phyloP scores from a whole-genome alignment of 352 stramenopile genomes.

The Pythium periplocum region DNA sequence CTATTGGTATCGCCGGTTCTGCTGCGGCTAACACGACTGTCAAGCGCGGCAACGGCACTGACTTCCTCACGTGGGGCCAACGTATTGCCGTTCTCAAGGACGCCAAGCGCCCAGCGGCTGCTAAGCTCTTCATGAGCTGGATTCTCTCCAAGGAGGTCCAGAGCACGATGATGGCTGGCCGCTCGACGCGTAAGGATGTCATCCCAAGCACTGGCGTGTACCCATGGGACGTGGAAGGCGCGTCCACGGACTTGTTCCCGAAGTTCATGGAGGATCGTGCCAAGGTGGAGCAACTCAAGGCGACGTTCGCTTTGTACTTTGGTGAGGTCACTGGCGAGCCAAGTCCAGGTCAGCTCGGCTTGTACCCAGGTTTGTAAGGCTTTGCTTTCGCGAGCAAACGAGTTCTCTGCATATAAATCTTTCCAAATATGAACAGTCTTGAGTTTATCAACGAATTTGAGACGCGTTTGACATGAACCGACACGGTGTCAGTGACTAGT shows the following conservation, averaged over 20 bases:
- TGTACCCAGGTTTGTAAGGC: too few species aligned
- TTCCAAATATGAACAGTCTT: too few species aligned
- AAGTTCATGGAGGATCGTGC: conserved; percentile 48
- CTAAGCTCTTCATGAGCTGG: conserved; percentile 63
- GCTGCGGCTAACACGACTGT: conserved; percentile 16
- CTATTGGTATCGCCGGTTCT: conserved; percentile 20
- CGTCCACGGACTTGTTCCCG: conserved; percentile 26
- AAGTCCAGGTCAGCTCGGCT: too few species aligned
- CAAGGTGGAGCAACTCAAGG: conserved; percentile 31
- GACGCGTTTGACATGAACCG: too few species aligned
- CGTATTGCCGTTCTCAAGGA: conserved; percentile 54
- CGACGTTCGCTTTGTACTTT: conserved; percentile 47
- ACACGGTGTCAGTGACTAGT: too few species aligned
- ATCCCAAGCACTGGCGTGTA: conserved; percentile 15
- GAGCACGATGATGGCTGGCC: conserved; percentile 13
- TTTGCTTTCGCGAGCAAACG: too few species aligned
- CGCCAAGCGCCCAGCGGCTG: conserved; percentile 36
- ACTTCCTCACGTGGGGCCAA: conserved; percentile 42
- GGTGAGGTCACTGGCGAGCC: too few species aligned
- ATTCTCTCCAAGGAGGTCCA: conserved; percentile 30
- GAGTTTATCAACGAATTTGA: too few species aligned
- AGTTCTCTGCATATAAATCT: too few species aligned
- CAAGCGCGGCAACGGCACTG: conserved; percentile 23
- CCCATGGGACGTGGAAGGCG: conserved; percentile 31
- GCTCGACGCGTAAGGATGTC: conserved; percentile 34